Evolutionary conservation across 1,284 basidiomycete genomes (phyloP).

Genomic region (Fomitopsis pinicola): DNA sequence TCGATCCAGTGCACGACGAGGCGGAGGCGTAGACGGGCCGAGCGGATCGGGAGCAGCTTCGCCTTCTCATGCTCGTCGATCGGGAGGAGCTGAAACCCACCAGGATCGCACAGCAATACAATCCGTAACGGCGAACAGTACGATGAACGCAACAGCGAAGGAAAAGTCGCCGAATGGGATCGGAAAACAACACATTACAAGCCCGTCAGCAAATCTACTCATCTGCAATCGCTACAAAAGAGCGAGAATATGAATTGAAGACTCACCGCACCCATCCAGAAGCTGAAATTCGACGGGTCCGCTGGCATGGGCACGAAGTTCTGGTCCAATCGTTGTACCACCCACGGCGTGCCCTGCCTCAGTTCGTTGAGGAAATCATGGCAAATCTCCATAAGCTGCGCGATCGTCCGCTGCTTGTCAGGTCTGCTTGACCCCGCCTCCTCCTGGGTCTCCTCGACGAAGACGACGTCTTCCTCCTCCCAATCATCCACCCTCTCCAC

Average conservation of each 20-base stretch:
- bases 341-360: slow-evolving; percentile 81
- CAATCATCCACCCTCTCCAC: slow-evolving; percentile 71
- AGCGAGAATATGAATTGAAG: background rate
- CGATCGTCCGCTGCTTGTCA: slow-evolving; percentile 34
- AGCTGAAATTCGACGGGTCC: slow-evolving; percentile 71
- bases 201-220: slow-evolving; percentile 1
- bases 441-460: slow-evolving; percentile 45
- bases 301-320: slow-evolving; percentile 69
- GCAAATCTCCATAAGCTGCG: slow-evolving; percentile 74
- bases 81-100: slow-evolving; percentile 64
- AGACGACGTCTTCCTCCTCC: slow-evolving; percentile 31
- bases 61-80: slow-evolving; percentile 94
- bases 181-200: background rate
- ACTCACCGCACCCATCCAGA: slow-evolving; percentile 82
- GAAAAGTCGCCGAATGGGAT: background rate
- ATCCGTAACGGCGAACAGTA: background rate
- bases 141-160: background rate
- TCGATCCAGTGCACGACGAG: slow-evolving; percentile 95
- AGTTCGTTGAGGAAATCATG: slow-evolving; percentile 78
- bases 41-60: slow-evolving; percentile 87
- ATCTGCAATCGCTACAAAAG: background rate
- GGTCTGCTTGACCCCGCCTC: slow-evolving; percentile 40
- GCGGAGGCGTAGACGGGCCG: slow-evolving; percentile 71
- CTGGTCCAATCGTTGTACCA: slow-evolving; percentile 83
- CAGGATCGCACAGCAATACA: background rate